Base-by-base conservation (phyloP, 169 alveolate species). In the Plasmodium gaboni region DNA sequence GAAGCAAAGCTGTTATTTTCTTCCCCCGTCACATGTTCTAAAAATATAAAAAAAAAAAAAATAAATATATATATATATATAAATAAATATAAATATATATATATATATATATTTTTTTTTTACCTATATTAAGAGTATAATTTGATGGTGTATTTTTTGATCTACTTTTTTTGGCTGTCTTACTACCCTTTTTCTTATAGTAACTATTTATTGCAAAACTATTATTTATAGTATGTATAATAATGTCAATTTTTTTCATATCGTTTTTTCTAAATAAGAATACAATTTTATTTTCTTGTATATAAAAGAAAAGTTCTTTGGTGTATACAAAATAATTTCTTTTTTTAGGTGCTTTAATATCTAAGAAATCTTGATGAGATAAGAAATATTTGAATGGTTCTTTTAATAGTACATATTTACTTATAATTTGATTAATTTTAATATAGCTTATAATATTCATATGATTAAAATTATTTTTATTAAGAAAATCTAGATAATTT, bases 321-420 rank as follows among this genome's bases (percentile, higher is more conserved):
- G 90, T 80, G 46, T 80, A 63, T 10, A 80, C 90, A 80, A 80
- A 80, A 68, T 53, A 80, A 17, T 32, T 67, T 6, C 53, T 72
- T 50, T 80, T 80, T 60, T 55, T 80, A 2, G 38, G 57, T 0
- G 80, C 53, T 32, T 50, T 22, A 2, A 68, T n/a, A 19, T 68
- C 50, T 2, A 68, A 10, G n/a, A 80, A 80, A 60, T 80, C 83
- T 9, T 80, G 83, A 24, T 61, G 59, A 10, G 90, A 46, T 46
- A 80, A 48, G 19, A 80, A 80, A n/a, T 67, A 65, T 26, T 55
- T 67, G 22, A 80, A 80, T 2, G 90, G 85, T 42, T 80, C 73
- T 15, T 80, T 80, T 60, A 80, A 53, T 13, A 57, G 7, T 1
- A 72, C 69, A 60, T 80, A 80, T 55, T 60, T 50, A 57, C 57